Conservation (phyloP, 768 basidiomycete genomes). For the Mycena vulgaris region DNA sequence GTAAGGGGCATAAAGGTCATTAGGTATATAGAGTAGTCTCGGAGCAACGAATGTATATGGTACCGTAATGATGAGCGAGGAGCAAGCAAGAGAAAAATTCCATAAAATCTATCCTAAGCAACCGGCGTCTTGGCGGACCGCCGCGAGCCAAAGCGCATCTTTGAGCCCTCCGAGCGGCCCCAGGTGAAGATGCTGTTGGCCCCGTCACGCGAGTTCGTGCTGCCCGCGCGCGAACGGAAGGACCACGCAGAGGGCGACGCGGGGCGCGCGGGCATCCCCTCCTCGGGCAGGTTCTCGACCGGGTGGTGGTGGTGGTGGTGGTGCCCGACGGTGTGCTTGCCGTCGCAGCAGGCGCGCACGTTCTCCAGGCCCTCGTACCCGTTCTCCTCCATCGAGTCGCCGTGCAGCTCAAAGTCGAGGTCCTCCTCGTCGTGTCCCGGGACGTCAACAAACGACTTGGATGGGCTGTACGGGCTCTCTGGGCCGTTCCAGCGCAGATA, state of each 20-base stretch:
- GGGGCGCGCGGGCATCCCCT: constrained; percentile 64
- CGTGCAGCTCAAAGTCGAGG: constrained; percentile 88
- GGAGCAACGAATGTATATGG: constrained; percentile 31
- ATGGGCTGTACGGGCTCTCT: constrained; percentile 85
- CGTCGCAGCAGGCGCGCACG: constrained; percentile 93
- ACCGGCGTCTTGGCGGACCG: constrained; percentile 65
- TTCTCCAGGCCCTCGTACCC: constrained; percentile 96
- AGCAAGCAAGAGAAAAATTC: constrained; percentile 25
- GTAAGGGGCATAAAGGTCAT: constrained; percentile 36
- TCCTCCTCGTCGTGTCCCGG: constrained; percentile 68
- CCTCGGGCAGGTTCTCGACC: constrained; percentile 56
- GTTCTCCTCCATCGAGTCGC: constrained; percentile 78
- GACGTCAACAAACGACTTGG: constrained; percentile 76
- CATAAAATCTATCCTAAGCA: constrained; percentile 29
- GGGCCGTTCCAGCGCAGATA: constrained; percentile 86
- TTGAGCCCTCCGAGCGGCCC: constrained; percentile 74
- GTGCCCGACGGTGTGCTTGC: constrained; percentile 87
- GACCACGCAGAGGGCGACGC: constrained; percentile 86
- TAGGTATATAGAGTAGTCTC: constrained; percentile 33
- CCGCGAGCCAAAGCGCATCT: constrained; percentile 82
- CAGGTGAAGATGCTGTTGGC: constrained; percentile 80
- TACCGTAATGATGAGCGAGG: constrained; percentile 22
- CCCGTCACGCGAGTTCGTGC: constrained; percentile 78
- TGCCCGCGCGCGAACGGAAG: constrained; percentile 86
- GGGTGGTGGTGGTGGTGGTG: constrained; percentile 50